These are phyloP conservation scores for Eucalyptus polyanthemos DNA, from an alignment of 345 rosid species.

Conservation along the genomic window DNA sequence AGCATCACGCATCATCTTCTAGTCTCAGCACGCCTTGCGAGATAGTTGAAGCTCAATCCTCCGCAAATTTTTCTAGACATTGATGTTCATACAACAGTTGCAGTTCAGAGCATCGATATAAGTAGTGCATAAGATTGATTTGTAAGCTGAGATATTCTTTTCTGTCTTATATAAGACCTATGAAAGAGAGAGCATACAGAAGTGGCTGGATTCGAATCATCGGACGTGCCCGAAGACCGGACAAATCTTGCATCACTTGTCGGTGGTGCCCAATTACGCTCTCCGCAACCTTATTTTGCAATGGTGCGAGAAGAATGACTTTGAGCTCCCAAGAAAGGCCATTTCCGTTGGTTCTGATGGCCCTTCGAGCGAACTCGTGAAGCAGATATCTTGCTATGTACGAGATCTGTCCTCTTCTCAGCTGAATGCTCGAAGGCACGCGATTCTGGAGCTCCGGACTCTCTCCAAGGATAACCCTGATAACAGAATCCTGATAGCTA, in stretches of 20 bases:
- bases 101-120: background rate
- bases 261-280: conserved; percentile 43
- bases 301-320: conserved; percentile 42
- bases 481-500: conserved; percentile 44
- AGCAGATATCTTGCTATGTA: conserved; percentile 23
- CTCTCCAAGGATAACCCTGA: conserved; percentile 52
- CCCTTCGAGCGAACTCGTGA: conserved; percentile 11
- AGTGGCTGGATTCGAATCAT: conserved; percentile 45
- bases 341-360: background rate
- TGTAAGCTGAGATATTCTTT: background rate
- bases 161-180: conserved; percentile 23
- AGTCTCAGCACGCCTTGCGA: background rate
- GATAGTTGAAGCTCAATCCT: background rate
- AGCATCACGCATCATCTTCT: background rate
- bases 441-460: conserved; percentile 34
- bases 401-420: conserved; percentile 24
- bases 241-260: conserved; percentile 25
- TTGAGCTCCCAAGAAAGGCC: conserved; percentile 36
- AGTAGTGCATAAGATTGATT: background rate
- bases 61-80: background rate
- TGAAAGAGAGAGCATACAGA: conserved; percentile 43
- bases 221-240: conserved; percentile 59
- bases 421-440: conserved; percentile 10
- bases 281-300: conserved; percentile 43
- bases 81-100: background rate